phyloP scores from a whole-genome alignment of 257 asterid genomes.

The Solanum corneliomulleri region DNA sequence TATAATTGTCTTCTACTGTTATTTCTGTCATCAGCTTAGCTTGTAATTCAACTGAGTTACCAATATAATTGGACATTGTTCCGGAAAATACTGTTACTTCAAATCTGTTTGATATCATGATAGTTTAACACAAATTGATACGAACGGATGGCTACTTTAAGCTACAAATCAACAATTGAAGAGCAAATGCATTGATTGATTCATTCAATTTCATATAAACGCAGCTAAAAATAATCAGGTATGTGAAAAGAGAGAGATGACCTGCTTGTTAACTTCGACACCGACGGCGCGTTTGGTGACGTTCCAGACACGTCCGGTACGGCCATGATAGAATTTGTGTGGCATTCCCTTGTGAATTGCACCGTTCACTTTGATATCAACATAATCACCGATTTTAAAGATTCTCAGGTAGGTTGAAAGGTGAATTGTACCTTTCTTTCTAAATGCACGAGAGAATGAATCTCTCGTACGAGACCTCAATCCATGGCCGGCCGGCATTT shows the following conservation, averaged over 20 bases:
- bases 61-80: too few relatives aligned
- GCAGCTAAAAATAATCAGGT: background rate
- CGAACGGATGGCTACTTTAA: background rate
- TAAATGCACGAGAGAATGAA: slow-evolving; percentile 22
- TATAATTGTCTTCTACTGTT: background rate
- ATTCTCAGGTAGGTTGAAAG: slow-evolving; percentile 20
- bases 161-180: background rate
- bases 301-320: slow-evolving; percentile 40
- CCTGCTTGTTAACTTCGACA: slow-evolving; percentile 43
- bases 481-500: slow-evolving; percentile 49
- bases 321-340: slow-evolving; percentile 32
- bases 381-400: slow-evolving; percentile 26
- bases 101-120: background rate
- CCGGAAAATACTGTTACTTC: background rate
- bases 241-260: background rate
- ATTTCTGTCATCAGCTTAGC: background rate
- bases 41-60: background rate
- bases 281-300: slow-evolving; percentile 38
- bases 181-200: background rate
- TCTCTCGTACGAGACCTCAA: slow-evolving; percentile 23
- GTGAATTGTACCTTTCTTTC: slow-evolving; percentile 24
- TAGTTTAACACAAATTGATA: background rate
- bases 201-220: background rate
- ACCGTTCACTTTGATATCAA: slow-evolving; percentile 38
- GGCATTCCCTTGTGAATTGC: slow-evolving; percentile 45